phyloP scores from a whole-genome alignment of 2,329 filamentous ascomycete genomes.

The Paecilomyces dactylethromorphus region DNA sequence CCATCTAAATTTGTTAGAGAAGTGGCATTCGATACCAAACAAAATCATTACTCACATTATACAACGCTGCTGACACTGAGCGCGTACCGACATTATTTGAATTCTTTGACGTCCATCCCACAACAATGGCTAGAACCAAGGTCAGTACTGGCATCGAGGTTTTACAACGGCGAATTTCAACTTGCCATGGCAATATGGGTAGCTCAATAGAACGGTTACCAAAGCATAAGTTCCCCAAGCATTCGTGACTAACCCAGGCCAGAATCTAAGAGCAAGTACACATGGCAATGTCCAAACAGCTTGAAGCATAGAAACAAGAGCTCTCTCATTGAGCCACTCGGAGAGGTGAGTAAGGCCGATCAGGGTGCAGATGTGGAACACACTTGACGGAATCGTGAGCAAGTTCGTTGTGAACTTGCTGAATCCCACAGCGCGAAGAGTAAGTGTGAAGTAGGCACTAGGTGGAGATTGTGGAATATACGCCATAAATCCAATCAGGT shows the following conservation, averaged over 20 bases:
- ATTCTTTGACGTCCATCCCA: slow-evolving; percentile 53
- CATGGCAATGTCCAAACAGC: slow-evolving; percentile 57
- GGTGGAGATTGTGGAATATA: slow-evolving; percentile 49
- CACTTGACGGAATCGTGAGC: slow-evolving; percentile 49
- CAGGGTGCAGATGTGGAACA: slow-evolving; percentile 32
- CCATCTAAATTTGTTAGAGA: slow-evolving; percentile 27
- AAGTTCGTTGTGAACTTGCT: slow-evolving; percentile 57
- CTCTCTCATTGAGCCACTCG: slow-evolving; percentile 40
- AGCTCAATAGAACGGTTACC: slow-evolving; percentile 44
- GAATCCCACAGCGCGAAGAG: slow-evolving; percentile 52
- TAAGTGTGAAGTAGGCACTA: slow-evolving; percentile 53
- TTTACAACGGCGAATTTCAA: slow-evolving; percentile 17
- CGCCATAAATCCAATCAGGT: slow-evolving; percentile 47
- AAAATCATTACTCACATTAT: neutral
- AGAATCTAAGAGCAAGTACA: slow-evolving; percentile 45
- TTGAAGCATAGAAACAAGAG: slow-evolving; percentile 43
- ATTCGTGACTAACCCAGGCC: slow-evolving; percentile 37
- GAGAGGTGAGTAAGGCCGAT: slow-evolving; percentile 40
- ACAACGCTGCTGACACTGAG: neutral
- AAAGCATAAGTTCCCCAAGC: slow-evolving; percentile 49
- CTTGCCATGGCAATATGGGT: slow-evolving; percentile 54
- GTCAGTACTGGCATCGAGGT: neutral
- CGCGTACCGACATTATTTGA: slow-evolving; percentile 23
- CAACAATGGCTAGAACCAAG: slow-evolving; percentile 18
- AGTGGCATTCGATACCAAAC: slow-evolving; percentile 16